phyloP scores from a whole-genome alignment of 495 filamentous ascomycete genomes.

The Staphylotrichum longicolle region DNA sequence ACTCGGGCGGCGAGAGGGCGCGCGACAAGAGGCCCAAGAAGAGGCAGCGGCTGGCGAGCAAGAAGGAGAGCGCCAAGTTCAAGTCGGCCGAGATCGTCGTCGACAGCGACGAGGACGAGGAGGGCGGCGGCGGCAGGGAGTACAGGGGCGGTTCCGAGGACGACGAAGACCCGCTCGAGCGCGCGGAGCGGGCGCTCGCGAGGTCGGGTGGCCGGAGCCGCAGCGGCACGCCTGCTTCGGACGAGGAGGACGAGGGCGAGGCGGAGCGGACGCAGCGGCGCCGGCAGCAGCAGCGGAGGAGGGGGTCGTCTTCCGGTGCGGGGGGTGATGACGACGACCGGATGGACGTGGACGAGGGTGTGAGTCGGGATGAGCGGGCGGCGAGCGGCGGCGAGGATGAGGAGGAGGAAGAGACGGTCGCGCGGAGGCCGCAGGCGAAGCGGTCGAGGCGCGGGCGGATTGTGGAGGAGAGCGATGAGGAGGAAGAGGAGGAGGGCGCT shows the following conservation, averaged over 20 bases:
- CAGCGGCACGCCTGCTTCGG: slow-evolving; percentile 5
- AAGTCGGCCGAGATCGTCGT: slow-evolving; percentile 80
- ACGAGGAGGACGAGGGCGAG: slow-evolving; percentile 29
- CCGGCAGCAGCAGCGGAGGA: slow-evolving; percentile 35
- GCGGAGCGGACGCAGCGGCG: slow-evolving; percentile 20
- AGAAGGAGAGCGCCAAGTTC: slow-evolving; percentile 59
- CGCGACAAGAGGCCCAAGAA: slow-evolving; percentile 50
- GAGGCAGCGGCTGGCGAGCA: slow-evolving; percentile 59
- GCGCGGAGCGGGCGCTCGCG: slow-evolving; percentile 42
- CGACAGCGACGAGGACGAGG: slow-evolving; percentile 58
- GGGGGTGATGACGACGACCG: slow-evolving; percentile 30
- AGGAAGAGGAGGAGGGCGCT: slow-evolving; percentile 35
- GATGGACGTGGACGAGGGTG: slow-evolving; percentile 40
- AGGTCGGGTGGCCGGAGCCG: slow-evolving; percentile 14
- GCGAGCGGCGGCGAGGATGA: slow-evolving; percentile 36
- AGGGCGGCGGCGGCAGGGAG: slow-evolving; percentile 30
- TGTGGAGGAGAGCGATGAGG: slow-evolving; percentile 49
- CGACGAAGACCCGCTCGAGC: slow-evolving; percentile 37
- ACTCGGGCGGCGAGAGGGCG: slow-evolving; percentile 50
- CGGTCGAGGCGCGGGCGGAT: slow-evolving; percentile 33
- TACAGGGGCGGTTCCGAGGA: slow-evolving; percentile 25
- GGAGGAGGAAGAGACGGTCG: slow-evolving; percentile 40
- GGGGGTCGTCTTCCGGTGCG: slow-evolving; percentile 19
- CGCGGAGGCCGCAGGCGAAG: slow-evolving; percentile 30
- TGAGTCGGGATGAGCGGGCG: slow-evolving; percentile 21